phyloP scores from a whole-genome alignment of 352 stramenopile genomes.

The Paralagenidium karlingii region DNA sequence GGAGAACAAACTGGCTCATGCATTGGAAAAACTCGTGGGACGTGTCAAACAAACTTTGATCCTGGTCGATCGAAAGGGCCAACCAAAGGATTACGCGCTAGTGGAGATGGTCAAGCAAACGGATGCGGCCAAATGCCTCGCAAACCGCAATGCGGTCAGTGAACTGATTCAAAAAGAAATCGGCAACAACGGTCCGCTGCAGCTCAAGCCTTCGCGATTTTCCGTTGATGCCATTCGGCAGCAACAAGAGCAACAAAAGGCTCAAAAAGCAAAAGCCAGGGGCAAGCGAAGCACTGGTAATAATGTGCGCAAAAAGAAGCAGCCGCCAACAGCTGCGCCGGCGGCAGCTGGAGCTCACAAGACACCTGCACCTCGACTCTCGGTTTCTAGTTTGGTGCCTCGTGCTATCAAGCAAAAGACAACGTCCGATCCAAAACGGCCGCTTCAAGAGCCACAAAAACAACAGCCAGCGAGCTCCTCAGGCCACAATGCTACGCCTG shows the following conservation, averaged over 20 bases:
- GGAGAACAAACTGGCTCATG: too few species aligned
- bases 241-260: conserved; percentile 30
- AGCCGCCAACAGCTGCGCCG: neutral
- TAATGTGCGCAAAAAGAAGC: conserved; percentile 6
- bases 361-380: conserved; percentile 15
- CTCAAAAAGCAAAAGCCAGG: conserved; percentile 13
- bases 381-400: too few species aligned
- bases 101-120: conserved; percentile 26
- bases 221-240: conserved; percentile 46
- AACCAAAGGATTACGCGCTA: conserved; percentile 55
- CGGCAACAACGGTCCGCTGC: conserved; percentile 38
- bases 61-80: conserved; percentile 35
- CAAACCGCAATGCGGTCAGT: conserved; percentile 16
- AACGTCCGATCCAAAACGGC: conserved; percentile 1
- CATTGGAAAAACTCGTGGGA: too few species aligned
- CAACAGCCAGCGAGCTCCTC: too few species aligned
- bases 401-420: neutral
- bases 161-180: too few species aligned
- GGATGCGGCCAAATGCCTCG: conserved; percentile 16
- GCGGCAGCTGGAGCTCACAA: conserved; percentile 7
- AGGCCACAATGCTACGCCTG: too few species aligned
- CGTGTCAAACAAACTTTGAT: conserved; percentile 37
- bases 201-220: conserved; percentile 39
- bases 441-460: neutral
- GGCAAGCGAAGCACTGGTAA: conserved; percentile 2